phyloP scores from a whole-genome alignment of 2,329 filamentous ascomycete genomes.

The Spiromastix sp. region DNA sequence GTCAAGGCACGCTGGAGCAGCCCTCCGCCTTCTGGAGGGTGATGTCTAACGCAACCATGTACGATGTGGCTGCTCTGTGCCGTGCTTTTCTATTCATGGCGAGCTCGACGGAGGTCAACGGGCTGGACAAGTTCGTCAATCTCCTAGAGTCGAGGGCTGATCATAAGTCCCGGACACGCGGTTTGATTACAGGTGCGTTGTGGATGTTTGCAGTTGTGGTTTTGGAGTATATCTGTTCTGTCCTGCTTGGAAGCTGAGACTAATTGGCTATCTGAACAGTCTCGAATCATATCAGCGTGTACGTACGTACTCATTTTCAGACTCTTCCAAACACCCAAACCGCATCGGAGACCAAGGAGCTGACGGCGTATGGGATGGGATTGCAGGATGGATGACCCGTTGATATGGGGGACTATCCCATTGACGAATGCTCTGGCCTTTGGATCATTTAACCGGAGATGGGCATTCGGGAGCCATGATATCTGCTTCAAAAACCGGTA shows the following conservation, averaged over 20 bases:
- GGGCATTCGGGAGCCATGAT: conserved; percentile 86
- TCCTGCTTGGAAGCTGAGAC: too few relatives aligned
- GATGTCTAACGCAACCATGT: conserved; percentile 65
- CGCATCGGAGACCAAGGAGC: too few relatives aligned
- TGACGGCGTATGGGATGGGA: too few relatives aligned
- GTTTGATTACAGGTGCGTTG: conserved; percentile 67
- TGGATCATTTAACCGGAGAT: conserved; percentile 59
- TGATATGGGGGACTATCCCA: conserved; percentile 87
- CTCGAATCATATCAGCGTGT: conserved; percentile 84
- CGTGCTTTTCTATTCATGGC: conserved; percentile 65
- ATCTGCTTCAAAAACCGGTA: conserved; percentile 88
- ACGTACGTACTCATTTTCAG: too few relatives aligned
- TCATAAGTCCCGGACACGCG: conserved; percentile 55
- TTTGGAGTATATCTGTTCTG: background rate
- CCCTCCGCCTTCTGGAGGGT: conserved; percentile 52
- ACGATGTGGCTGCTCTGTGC: conserved; percentile 58
- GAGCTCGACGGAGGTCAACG: conserved; percentile 65
- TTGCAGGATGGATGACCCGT: conserved; percentile 75
- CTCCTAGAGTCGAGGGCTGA: conserved; percentile 65
- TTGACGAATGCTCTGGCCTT: conserved; percentile 60
- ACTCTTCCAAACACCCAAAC: too few relatives aligned
- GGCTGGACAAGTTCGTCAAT: conserved; percentile 63
- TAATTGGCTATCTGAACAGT: conserved; percentile 50
- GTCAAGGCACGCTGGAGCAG: conserved; percentile 29
- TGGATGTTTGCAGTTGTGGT: background rate